phyloP scores from a whole-genome alignment of 495 filamentous ascomycete species.

The Penicillium egyptiacum region DNA sequence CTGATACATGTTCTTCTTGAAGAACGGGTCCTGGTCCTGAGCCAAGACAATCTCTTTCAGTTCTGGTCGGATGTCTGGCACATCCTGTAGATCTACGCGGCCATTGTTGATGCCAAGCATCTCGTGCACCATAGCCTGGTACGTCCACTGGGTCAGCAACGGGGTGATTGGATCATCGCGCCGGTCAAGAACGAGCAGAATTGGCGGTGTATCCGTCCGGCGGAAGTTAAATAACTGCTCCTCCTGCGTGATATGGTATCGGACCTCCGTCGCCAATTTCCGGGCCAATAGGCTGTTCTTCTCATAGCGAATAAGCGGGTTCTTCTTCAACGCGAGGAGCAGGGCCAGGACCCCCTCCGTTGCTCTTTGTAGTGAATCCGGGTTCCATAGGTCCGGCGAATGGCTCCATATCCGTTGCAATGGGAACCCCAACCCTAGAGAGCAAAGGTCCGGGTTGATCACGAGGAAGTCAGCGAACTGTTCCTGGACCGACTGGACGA shows the following conservation, averaged over 20 bases:
- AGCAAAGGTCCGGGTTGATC: constrained; percentile 91
- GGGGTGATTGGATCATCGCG: constrained; percentile 97
- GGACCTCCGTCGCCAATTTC: constrained; percentile 87
- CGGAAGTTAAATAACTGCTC: constrained; percentile 97
- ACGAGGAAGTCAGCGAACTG: constrained; percentile 94
- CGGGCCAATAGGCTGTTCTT: constrained; percentile 88
- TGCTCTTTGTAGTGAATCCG: constrained; percentile 77
- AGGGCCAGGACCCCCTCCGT: constrained; percentile 84
- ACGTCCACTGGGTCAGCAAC: constrained; percentile 95
- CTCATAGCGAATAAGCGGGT: constrained; percentile 89
- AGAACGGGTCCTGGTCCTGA: constrained; percentile 98
- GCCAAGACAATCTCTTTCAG: constrained; percentile 94
- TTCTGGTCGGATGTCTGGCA: constrained; percentile 87
- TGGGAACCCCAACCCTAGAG: constrained; percentile 73
- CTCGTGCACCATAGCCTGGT: constrained; percentile 99
- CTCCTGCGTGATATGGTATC: constrained; percentile 91
- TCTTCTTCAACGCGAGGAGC: constrained; percentile 89
- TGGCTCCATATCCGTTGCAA: constrained; percentile 71
- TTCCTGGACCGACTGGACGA: constrained; percentile 88
- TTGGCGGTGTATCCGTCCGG: constrained; percentile 90
- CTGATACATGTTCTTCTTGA: constrained; percentile 99
- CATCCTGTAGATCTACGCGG: constrained; percentile 79
- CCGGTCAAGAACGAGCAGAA: constrained; percentile 86
- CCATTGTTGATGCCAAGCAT: constrained; percentile 91
- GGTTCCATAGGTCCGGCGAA: constrained; percentile 85